Percentiles rank a stretch among this genome's conserved stretches.
phyloP scores from a whole-genome alignment of 2,329 filamentous ascomycete genomes.

The Apiospora pterosperma region DNA sequence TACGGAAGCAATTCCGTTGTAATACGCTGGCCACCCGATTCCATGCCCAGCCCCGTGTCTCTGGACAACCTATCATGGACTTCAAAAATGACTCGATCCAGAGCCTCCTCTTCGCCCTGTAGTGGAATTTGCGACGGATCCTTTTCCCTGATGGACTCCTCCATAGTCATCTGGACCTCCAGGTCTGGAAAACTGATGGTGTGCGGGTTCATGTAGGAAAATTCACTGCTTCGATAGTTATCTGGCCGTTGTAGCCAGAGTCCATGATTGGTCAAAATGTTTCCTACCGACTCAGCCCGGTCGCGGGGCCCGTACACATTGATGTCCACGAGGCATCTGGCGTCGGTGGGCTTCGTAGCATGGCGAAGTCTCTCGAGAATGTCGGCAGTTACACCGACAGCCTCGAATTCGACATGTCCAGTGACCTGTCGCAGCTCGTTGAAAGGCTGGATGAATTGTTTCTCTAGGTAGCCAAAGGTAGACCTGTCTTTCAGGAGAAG shows the following conservation, averaged over 20 bases:
- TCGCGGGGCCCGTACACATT: constrained; percentile 32
- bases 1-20: not conserved
- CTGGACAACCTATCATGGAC: not conserved
- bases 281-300: constrained; percentile 19
- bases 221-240: constrained; percentile 11
- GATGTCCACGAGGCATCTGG: constrained; percentile 24
- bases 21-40: not conserved
- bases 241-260: constrained; percentile 33
- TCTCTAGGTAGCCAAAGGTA: not conserved
- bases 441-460: not conserved
- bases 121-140: not conserved
- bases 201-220: constrained; percentile 30
- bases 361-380: not conserved
- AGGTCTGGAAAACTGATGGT: constrained; percentile 17
- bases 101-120: not conserved
- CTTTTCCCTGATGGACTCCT: no score
- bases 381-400: not conserved
- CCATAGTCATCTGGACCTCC: not conserved
- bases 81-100: not conserved
- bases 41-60: not conserved
- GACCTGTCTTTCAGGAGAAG: not conserved
- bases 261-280: constrained; percentile 23
- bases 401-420: not conserved
- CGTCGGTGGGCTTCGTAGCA: not conserved
- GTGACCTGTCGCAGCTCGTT: not conserved